Evolutionary conservation across 2,329 filamentous ascomycete species (phyloP), one percentile per base, ranked within the genome.

Genomic region (Cladosporium sp.): DNA sequence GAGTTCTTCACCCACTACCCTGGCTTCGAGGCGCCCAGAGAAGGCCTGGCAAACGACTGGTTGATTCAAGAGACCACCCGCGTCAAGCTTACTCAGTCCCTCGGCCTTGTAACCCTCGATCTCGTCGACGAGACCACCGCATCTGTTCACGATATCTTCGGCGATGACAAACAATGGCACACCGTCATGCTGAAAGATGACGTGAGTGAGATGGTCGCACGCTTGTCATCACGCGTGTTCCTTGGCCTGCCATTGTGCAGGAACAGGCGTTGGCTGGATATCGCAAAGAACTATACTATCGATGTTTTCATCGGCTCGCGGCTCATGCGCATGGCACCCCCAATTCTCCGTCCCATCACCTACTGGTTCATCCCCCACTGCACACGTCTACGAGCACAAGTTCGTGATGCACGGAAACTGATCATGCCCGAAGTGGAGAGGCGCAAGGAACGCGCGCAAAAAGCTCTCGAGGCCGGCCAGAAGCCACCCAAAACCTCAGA

Each of bases 161-260:
- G 65, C 43, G 61, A 66, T 19, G 42, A 57, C 45, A 14, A 22
- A 9, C 59, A 67, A 17, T 69, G 64, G 65, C 54, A 61, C n/a
- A 56, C 61, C 14, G 37, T 49, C 1, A 22, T 47, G 15, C 59
- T 70, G 40, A 65, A 70, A 55, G 30, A 59, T 9, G 59, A 61
- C 15, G 59, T 75, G 36, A 67, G 71, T 0, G 64, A 67, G 1
- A 62, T 78, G 5, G 69, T 78, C 30, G 69, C 73, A 9, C 72
- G 76, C 15, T 65, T 76, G 5, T 75, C 74, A 1, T 72, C 73
- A 0, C 70, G 75, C 17, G 68, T 79, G 40, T 74, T 78, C 54
- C 69, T 75, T 30, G 75, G 76, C 17, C 65, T 71, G 3, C 60
- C 63, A 5, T 63, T 76, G 6, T 73, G 72, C 54, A 68, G 69